Evolutionary conservation across 140 eudicot genomes (phyloP).

Genomic region (Bidens hawaiensis): DNA sequence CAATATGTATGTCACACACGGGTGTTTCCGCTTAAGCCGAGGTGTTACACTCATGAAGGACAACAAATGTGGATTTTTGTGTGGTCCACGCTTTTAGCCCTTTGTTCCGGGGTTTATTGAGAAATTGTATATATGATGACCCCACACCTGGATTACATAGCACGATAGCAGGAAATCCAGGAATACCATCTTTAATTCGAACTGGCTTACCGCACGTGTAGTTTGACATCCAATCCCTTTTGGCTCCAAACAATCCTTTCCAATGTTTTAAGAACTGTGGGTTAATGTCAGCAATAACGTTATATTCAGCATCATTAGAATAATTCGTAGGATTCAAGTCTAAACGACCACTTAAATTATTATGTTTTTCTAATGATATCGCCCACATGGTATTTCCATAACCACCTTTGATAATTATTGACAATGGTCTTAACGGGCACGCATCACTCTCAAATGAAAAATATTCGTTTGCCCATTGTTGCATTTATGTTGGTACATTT

Average conservation of each 20-base stretch:
- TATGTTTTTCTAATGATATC: not conserved
- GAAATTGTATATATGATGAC: not conserved
- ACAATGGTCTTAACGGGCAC: not conserved
- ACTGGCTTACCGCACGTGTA: not conserved
- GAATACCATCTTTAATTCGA: not conserved
- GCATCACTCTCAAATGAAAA: not conserved
- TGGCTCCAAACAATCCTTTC: not conserved
- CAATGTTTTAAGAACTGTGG: not conserved
- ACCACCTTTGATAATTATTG: not conserved
- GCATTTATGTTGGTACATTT: not conserved
- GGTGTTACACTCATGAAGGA: too few species aligned
- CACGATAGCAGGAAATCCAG: not conserved
- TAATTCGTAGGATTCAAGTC: not conserved
- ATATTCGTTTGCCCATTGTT: not conserved
- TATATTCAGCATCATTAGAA: not conserved
- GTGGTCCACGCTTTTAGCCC: not conserved
- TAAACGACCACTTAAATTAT: not conserved
- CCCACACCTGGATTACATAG: not conserved
- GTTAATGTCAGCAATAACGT: too few species aligned
- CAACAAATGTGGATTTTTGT: too few species aligned
- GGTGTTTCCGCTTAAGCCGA: too few species aligned
- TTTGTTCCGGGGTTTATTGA: not conserved
- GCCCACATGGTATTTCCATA: not conserved
- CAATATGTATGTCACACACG: too few species aligned
- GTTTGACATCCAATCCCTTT: not conserved